These are phyloP conservation scores for Fusarium caatingaense DNA, from an alignment of 2,329 filamentous ascomycete genomes.

Conservation along the genomic window DNA sequence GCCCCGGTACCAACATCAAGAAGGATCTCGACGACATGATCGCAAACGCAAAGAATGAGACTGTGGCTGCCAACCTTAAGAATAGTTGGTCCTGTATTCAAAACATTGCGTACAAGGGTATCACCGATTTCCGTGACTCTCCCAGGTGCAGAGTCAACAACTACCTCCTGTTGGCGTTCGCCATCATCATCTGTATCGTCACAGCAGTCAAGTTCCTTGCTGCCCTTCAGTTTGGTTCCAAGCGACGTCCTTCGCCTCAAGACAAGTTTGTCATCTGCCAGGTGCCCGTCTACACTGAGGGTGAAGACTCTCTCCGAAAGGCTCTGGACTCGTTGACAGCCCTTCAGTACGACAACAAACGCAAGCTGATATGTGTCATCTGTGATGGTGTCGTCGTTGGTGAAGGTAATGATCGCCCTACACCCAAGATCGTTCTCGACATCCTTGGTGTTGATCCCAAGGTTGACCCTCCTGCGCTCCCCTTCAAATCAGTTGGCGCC, in stretches of 20 bases:
- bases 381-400: conserved; percentile 98
- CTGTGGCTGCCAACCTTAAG: conserved; percentile 60
- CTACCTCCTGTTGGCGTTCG: conserved; percentile 88
- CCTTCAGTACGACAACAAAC: conserved; percentile 96
- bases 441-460: conserved; percentile 98
- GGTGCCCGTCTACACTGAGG: conserved; percentile 97
- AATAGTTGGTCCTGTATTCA: conserved; percentile 85
- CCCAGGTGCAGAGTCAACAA: conserved; percentile 87
- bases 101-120: conserved; percentile 84
- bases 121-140: conserved; percentile 83
- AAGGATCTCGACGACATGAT: conserved; percentile 69
- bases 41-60: conserved; percentile 62
- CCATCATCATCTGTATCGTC: conserved; percentile 83
- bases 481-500: conserved; percentile 91
- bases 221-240: conserved; percentile 92
- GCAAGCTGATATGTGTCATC: conserved; percentile 95
- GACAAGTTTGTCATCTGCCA: conserved; percentile 99
- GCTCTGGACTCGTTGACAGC: conserved; percentile 94
- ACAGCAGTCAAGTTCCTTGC: conserved; percentile 91
- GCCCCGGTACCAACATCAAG: conserved; percentile 84
- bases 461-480: conserved; percentile 91
- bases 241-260: conserved; percentile 87
- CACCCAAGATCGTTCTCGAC: conserved; percentile 96
- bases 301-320: conserved; percentile 92
- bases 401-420: conserved; percentile 94